Evolutionary conservation across 1,284 basidiomycete species (phyloP), one percentile per base, ranked within the genome.

Genomic region (Exobasidium rhododendri): DNA sequence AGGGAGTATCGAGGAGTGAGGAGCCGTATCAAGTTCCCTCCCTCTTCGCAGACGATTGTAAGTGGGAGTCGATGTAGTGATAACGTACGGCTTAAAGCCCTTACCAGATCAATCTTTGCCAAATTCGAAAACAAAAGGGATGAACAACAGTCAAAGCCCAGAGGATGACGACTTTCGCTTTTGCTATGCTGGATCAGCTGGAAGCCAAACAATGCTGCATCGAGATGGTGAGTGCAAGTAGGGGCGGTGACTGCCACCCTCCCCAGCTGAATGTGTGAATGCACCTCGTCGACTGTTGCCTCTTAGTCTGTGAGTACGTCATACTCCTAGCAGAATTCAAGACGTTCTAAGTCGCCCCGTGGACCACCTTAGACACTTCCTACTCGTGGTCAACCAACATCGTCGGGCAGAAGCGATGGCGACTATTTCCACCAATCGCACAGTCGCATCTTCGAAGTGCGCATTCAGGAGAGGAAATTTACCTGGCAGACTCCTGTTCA

Each of bases 311-410:
- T 40, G 17, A 40, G 35, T n/a, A n/a, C n/a, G n/a, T n/a, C n/a
- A n/a, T n/a, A n/a, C n/a, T n/a, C n/a, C n/a, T n/a, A n/a, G n/a
- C n/a, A n/a, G n/a, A n/a, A n/a, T n/a, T n/a, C n/a, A n/a, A n/a
- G n/a, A n/a, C n/a, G n/a, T n/a, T n/a, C n/a, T n/a, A n/a, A n/a
- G n/a, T n/a, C n/a, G n/a, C n/a, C n/a, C n/a, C n/a, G n/a, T 26
- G 22, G 10, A 11, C 44, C 45, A n/a, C 44, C 14, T 22, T 61
- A 66, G 77, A 85, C 71, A 82, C 80, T 3, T 83, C 82, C 13
- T 85, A 85, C 70, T 84, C 83, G 17, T 85, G 85, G 83, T 83
- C 83, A 4, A 83, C 84, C 2, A 85, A 86, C 68, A 71, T 85
- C 4, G 78, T 82, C 17, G 85, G 85, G 0, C 70, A 81, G 5